Base-by-base conservation (phyloP, 371 early-diverging fungal species). In the Nematocida sp. region DNA sequence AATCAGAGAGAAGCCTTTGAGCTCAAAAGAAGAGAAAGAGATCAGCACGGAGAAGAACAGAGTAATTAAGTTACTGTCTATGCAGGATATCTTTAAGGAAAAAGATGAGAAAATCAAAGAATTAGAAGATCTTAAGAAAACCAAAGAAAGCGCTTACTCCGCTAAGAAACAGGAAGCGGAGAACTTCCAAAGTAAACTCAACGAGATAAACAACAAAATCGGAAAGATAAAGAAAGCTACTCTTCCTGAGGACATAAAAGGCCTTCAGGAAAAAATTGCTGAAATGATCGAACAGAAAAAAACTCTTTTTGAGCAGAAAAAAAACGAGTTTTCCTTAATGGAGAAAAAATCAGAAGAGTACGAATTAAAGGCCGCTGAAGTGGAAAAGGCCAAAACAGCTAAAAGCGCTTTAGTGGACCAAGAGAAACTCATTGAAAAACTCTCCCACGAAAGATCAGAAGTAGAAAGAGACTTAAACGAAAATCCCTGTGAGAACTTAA, bases 31-130 rank as follows among this genome's bases (percentile, higher is more conserved):
- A 5, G 75, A 60, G 54, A 63, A 45, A 26, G 75, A 71, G 11
- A 45, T 71, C 23, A 61, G 75, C 55, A 30, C 45, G 2, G 75
- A 71, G 55, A 60, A 61, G 64, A 61, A 60, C 60, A 18, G 60
- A 38, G 1, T 71, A 9, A 51, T 50, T 23, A 71, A 71, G 75
- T 47, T 71, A 11, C 60, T 71, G 18, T 33, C 63, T 20, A 71
- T 71, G 75, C 75, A 71, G 64, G 75, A 63, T 42, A 71, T 71
- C 32, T 71, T 71, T 48, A 57, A 61, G 63, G 75, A 71, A 59
- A 71, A 71, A 33, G 75, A 71, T 39, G 75, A 71, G 60, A 71
- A 71, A 35, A 71, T 71, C 30, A 71, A 61, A 49, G 61, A 60
- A 32, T 59, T 71, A 60, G 75, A 71, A 49, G 64, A 71, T 39